phyloP scores from a whole-genome alignment of 257 asterid genomes.

The Avicennia marina region DNA sequence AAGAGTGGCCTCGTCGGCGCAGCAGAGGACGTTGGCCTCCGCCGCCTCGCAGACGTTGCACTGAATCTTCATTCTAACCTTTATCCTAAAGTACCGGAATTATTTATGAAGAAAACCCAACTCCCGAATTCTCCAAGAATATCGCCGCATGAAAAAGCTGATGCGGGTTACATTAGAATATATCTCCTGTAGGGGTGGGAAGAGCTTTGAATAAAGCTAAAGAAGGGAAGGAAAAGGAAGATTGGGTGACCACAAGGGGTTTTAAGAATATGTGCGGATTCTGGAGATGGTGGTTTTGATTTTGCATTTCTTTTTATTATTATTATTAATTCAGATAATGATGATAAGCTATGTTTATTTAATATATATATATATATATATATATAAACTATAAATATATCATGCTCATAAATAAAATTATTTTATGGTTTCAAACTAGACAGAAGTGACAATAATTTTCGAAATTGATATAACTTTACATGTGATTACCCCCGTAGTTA shows the following conservation, averaged over 20 bases:
- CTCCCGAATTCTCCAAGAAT: not conserved
- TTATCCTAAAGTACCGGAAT: too few relatives aligned
- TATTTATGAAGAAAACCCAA: not conserved
- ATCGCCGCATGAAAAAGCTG: too few relatives aligned
- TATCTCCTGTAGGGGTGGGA: conserved; percentile 9
- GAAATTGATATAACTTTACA: too few relatives aligned
- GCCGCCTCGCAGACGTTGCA: conserved; percentile 76
- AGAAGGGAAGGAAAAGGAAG: not conserved
- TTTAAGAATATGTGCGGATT: conserved; percentile 8
- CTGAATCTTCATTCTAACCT: conserved; percentile 67
- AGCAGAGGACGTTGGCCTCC: conserved; percentile 72
- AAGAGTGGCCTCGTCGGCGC: conserved; percentile 90
- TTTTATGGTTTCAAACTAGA: too few relatives aligned
- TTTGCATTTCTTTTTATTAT: too few relatives aligned
- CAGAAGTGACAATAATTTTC: too few relatives aligned
- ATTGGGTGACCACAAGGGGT: not conserved
- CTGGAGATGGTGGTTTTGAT: not conserved
- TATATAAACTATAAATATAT: too few relatives aligned
- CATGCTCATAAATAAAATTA: too few relatives aligned
- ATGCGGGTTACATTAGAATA: conserved; percentile 9
- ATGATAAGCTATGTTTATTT: too few relatives aligned
- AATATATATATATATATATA: too few relatives aligned
- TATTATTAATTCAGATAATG: too few relatives aligned
- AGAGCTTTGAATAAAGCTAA: conserved; percentile 22
- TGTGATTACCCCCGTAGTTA: too few relatives aligned